Base-by-base conservation (phyloP, 2,329 filamentous ascomycete species). In the Aurifilum marmelostoma region DNA sequence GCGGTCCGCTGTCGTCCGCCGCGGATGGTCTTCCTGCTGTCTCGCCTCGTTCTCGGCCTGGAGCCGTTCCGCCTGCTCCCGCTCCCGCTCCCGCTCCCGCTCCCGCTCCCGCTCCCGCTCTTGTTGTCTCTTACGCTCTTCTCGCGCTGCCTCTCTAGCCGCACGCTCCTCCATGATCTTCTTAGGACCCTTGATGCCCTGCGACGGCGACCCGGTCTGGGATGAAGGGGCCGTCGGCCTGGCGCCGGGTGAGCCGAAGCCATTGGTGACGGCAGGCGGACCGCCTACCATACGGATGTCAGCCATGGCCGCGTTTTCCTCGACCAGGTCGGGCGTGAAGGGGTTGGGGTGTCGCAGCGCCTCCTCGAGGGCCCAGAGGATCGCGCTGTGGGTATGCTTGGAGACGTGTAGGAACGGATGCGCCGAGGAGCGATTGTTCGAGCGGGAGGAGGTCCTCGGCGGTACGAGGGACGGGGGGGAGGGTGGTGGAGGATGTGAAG, bases 221-320 rank as follows among this genome's bases (percentile, higher is more conserved):
- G 80, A 80, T 43, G 86, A 83, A 2, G 83, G 80, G n/a, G 82
- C 81, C 1, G 83, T 80, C 39, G 83, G 82, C 63, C 84, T 82
- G 16, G 83, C 76, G 27, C 81, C 78, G 1, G 83, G 75, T 47
- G 81, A 71, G 68, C 82, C 85, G 77, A 87, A 86, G 73, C 87
- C 87, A 76, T 87, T 87, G 73, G 86, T 83, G 72, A 82, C 79
- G 73, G 83, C 80, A 74, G 85, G 83, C 72, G 84, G 82, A 75
- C 84, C 83, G 77, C 88, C 87, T 76, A 88, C 85, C 70, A 79
- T 79, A 72, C 84, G 79, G 75, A 97, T 85, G 79, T 97, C 94
- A 74, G 94, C 92, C 94, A 99, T 98, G 76, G 89, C 88, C 74
- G 94, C 92, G 86, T 92, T 91, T 83, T 97, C 92, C 84, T 99